phyloP scores from a whole-genome alignment of 768 basidiomycete genomes.

The Goffeauzyma gilvescens region DNA sequence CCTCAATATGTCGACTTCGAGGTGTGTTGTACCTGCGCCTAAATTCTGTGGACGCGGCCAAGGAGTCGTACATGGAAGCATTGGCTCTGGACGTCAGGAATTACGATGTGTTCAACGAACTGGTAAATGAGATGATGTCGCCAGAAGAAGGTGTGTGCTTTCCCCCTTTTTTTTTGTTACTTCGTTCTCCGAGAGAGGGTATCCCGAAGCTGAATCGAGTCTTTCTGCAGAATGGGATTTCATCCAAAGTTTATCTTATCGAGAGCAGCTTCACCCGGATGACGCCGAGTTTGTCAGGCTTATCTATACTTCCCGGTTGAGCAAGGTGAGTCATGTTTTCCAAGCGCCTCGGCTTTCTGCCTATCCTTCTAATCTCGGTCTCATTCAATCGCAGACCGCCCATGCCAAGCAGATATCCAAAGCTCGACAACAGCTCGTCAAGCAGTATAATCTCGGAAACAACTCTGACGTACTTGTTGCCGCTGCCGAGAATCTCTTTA shows the following conservation, averaged over 20 bases:
- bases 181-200: background rate
- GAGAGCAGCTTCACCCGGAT: slow-evolving; percentile 54
- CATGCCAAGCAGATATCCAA: slow-evolving; percentile 63
- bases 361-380: background rate
- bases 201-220: background rate
- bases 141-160: slow-evolving; percentile 59
- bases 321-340: slow-evolving; percentile 40
- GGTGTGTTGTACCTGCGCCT: slow-evolving; percentile 86
- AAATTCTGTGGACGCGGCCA: slow-evolving; percentile 74
- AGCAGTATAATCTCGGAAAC: slow-evolving; percentile 65
- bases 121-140: slow-evolving; percentile 87
- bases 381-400: slow-evolving; percentile 39
- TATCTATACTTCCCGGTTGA: slow-evolving; percentile 75
- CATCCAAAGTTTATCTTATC: slow-evolving; percentile 62
- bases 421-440: slow-evolving; percentile 57
- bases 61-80: slow-evolving; percentile 89
- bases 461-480: slow-evolving; percentile 85
- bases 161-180: background rate
- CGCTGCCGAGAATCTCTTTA: slow-evolving; percentile 75
- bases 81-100: slow-evolving; percentile 87
- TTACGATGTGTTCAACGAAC: slow-evolving; percentile 81
- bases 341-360: background rate
- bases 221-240: slow-evolving; percentile 78
- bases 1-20: slow-evolving; percentile 88
- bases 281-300: slow-evolving; percentile 81